Conservation (phyloP, 345 rosid species). For the Chamaenerion angustifolium region DNA sequence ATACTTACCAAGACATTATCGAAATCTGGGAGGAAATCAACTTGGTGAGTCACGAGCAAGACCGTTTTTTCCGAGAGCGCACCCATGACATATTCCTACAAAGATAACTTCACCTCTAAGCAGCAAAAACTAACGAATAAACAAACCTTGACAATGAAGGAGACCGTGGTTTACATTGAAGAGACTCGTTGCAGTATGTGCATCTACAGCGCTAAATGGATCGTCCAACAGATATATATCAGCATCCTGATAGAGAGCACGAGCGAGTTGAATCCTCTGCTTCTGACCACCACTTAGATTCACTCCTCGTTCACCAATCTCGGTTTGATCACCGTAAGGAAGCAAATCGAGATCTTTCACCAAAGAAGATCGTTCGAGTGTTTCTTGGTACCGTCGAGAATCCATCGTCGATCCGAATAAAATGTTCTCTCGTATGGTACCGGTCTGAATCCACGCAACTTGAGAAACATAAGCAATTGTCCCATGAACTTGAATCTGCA, state of each 20-base stretch:
- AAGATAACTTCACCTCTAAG: slow-evolving; percentile 1
- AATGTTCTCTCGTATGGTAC: slow-evolving; percentile 71
- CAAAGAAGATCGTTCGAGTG: slow-evolving; percentile 62
- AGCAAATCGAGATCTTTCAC: slow-evolving; percentile 81
- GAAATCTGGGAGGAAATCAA: slow-evolving; percentile 89
- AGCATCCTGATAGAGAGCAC: slow-evolving; percentile 86
- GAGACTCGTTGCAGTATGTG: slow-evolving; percentile 81
- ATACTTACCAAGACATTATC: slow-evolving; percentile 66
- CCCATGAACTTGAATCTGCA: slow-evolving; percentile 63
- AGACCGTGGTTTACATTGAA: slow-evolving; percentile 38
- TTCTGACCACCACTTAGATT: slow-evolving; percentile 97
- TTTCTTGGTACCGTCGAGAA: slow-evolving; percentile 50
- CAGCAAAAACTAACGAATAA: neutral
- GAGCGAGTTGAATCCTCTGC: slow-evolving; percentile 93
- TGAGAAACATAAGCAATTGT: slow-evolving; percentile 87
- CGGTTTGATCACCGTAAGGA: slow-evolving; percentile 87
- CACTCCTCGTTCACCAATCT: slow-evolving; percentile 95
- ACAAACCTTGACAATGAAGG: too few species aligned
- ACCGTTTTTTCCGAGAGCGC: slow-evolving; percentile 72
- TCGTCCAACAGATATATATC: slow-evolving; percentile 88
- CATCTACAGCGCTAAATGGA: slow-evolving; percentile 97
- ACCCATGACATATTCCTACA: slow-evolving; percentile 67
- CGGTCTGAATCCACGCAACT: slow-evolving; percentile 93
- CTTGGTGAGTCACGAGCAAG: slow-evolving; percentile 90
- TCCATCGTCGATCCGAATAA: slow-evolving; percentile 72